Conservation (phyloP, 2,329 filamentous ascomycete species). For the Phoma sp. region DNA sequence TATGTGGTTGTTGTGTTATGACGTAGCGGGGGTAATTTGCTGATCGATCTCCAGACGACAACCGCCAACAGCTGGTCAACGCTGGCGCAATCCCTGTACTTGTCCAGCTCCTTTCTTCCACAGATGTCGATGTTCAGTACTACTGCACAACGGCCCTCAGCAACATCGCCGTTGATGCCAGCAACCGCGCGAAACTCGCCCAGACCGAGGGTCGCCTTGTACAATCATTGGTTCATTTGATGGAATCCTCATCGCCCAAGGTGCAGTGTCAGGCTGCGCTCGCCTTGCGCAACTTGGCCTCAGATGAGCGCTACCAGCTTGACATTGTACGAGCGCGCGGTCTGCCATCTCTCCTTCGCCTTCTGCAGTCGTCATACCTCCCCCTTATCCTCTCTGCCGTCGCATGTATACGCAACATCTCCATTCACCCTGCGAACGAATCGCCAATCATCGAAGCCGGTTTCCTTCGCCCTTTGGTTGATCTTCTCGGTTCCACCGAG, state of each 20-base stretch:
- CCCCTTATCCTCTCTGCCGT: conserved; percentile 96
- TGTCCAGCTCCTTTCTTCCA: conserved; percentile 89
- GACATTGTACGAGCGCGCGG: conserved; percentile 93
- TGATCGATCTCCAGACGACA: conserved; percentile 73
- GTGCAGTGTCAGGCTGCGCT: conserved; percentile 97
- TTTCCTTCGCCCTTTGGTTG: conserved; percentile 91
- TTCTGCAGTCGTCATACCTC: conserved; percentile 93
- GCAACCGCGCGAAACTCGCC: conserved; percentile 88
- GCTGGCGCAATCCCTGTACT: conserved; percentile 97
- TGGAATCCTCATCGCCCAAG: conserved; percentile 92
- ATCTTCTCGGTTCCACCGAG: conserved; percentile 91
- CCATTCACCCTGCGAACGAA: conserved; percentile 96
- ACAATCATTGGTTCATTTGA: conserved; percentile 90
- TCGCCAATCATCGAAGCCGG: conserved; percentile 98
- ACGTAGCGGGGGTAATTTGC: conserved; percentile 9
- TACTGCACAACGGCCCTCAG: conserved; percentile 98
- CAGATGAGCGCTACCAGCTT: conserved; percentile 97
- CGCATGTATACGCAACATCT: conserved; percentile 98
- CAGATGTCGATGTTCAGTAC: conserved; percentile 97
- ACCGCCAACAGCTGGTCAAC: conserved; percentile 94
- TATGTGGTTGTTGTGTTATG: conserved; percentile 53
- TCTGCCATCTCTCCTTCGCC: conserved; percentile 80
- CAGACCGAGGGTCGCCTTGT: conserved; percentile 90
- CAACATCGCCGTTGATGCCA: conserved; percentile 95
- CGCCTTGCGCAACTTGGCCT: conserved; percentile 91